A percentile compares a stretch with the other conserved stretches of the same genome.
Conservation (phyloP, 305 asterid genomes). For the Fraxinus greggii region DNA sequence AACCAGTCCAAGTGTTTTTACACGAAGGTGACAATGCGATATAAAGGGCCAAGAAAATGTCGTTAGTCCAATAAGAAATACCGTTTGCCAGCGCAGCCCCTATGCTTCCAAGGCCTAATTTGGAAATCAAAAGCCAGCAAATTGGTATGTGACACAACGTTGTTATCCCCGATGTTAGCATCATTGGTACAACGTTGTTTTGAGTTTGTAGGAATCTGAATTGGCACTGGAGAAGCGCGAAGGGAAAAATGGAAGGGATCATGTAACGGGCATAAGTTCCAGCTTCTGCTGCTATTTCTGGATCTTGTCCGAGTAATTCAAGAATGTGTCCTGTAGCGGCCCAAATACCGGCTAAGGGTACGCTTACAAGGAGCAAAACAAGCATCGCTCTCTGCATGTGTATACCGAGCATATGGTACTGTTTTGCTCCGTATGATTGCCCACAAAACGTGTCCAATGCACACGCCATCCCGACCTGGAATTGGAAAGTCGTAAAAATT, state of each 20-base stretch:
- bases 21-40: constrained; percentile 42
- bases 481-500: not conserved
- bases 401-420: constrained; percentile 60
- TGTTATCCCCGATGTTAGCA: constrained; percentile 49
- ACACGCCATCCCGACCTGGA: constrained; percentile 59
- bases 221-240: constrained; percentile 57
- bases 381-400: constrained; percentile 73
- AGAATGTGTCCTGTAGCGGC: constrained; percentile 55
- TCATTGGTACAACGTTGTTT: constrained; percentile 55
- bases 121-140: constrained; percentile 41
- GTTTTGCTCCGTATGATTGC: constrained; percentile 60
- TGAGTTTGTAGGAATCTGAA: constrained; percentile 53
- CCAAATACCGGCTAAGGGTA: constrained; percentile 60
- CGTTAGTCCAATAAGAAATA: constrained; percentile 50
- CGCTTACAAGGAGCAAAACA: constrained; percentile 47
- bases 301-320: constrained; percentile 49
- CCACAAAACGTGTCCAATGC: constrained; percentile 71
- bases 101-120: constrained; percentile 42
- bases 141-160: constrained; percentile 35
- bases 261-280: constrained; percentile 46
- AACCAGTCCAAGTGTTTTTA: constrained; percentile 40
- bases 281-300: constrained; percentile 54
- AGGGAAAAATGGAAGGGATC: constrained; percentile 55
- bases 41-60: constrained; percentile 35
- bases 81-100: constrained; percentile 60